Conservation (phyloP, 1,284 basidiomycete genomes). For the Papiliotrema fonsecae region DNA sequence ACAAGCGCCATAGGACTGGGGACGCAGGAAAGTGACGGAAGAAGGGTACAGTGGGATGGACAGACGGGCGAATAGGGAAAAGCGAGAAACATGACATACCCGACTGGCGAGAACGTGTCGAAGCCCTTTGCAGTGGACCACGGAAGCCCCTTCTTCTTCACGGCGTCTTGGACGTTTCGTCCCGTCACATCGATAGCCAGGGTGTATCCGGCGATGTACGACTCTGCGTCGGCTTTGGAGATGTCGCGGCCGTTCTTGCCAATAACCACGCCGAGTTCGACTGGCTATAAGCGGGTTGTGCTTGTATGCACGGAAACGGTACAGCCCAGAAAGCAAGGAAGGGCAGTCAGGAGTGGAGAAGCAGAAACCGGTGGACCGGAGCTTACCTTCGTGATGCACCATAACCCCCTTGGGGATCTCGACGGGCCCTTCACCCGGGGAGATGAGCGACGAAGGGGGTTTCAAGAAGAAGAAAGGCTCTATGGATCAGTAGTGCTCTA, state of each 20-base stretch:
- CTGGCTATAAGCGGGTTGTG: conserved; percentile 54
- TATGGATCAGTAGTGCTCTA: neutral
- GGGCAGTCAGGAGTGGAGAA: neutral
- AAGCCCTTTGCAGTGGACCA: conserved; percentile 92
- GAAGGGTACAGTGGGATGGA: neutral
- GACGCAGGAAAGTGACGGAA: neutral
- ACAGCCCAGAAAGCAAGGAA: no score
- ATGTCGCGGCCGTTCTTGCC: conserved; percentile 82
- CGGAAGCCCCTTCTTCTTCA: conserved; percentile 86
- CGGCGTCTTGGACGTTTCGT: conserved; percentile 87
- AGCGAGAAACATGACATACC: conserved; percentile 28
- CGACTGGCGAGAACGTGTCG: conserved; percentile 79
- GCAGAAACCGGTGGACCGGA: neutral
- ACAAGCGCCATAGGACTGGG: conserved; percentile 1
- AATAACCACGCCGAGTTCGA: conserved; percentile 95
- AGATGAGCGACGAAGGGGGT: conserved; percentile 83
- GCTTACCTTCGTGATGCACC: conserved; percentile 84
- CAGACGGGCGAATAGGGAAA: neutral
- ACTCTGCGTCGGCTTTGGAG: conserved; percentile 62
- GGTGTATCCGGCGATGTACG: conserved; percentile 86
- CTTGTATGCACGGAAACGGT: no score
- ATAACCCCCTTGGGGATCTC: conserved; percentile 81
- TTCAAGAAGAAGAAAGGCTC: conserved; percentile 99
- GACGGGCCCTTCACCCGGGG: conserved; percentile 61
- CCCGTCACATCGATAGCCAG: conserved; percentile 94